Conservation (phyloP, 2,329 filamentous ascomycete species). For the Pestalotiopsis sp. region DNA sequence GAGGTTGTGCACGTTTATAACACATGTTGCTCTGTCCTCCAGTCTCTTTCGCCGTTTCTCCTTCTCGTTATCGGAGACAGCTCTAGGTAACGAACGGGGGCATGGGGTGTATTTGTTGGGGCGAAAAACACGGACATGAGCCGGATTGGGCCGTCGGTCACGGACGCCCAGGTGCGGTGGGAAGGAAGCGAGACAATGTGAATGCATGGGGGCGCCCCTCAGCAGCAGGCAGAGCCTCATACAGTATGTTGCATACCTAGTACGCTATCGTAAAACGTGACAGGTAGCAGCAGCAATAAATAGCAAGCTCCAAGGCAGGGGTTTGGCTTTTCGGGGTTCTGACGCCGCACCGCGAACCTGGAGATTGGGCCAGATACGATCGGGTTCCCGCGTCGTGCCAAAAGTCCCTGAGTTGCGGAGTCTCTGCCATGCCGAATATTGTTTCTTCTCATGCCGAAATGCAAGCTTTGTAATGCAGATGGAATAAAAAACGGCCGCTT, state of each 20-base stretch:
- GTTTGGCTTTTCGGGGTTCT: not conserved
- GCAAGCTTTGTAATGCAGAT: not conserved
- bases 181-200: not conserved
- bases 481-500: not conserved
- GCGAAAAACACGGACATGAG: not conserved
- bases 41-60: not conserved
- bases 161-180: not conserved
- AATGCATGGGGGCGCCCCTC: slow-evolving; percentile 1
- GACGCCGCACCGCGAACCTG: not conserved
- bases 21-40: not conserved
- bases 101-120: slow-evolving; percentile 1
- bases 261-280: not conserved
- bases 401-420: not conserved
- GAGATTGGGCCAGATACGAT: slow-evolving; percentile 5
- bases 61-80: not conserved
- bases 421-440: not conserved
- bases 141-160: not conserved
- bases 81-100: not conserved
- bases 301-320: not conserved
- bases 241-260: too few relatives aligned
- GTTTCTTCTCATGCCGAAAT: not conserved
- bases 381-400: not conserved
- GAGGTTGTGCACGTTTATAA: not conserved
- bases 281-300: not conserved
- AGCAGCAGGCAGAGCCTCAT: slow-evolving; percentile 6